Evolutionary conservation across 768 basidiomycete species (phyloP).

Genomic region (Rhodotorula toruloides): DNA sequence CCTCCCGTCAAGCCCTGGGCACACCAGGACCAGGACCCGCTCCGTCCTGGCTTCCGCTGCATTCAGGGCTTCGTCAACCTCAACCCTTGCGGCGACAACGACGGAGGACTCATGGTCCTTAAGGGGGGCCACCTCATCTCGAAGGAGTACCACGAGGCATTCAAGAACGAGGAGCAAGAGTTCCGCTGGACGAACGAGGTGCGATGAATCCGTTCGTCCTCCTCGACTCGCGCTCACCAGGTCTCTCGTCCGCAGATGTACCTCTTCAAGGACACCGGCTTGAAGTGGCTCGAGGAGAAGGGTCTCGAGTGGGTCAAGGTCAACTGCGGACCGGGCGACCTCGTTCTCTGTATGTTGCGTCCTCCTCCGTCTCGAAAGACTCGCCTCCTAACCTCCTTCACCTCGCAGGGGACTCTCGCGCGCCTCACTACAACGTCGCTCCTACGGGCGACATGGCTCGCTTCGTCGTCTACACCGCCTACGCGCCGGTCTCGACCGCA

Average conservation of each 20-base stretch:
- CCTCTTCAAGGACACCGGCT: constrained; percentile 37
- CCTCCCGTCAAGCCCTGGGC: constrained; percentile 2
- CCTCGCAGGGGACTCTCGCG: constrained; percentile 16
- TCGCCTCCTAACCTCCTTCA: not conserved
- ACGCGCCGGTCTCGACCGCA: constrained; percentile 1
- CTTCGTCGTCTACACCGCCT: constrained; percentile 17
- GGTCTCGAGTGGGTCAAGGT: constrained; percentile 45
- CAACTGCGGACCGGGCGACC: constrained; percentile 43
- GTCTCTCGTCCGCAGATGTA: not conserved
- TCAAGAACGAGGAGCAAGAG: constrained; percentile 12
- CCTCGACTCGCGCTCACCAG: not conserved
- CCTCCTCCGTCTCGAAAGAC: not conserved
- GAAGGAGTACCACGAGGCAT: constrained; percentile 39
- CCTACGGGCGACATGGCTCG: constrained; percentile 7
- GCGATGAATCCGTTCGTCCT: not conserved
- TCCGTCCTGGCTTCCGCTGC: constrained; percentile 24
- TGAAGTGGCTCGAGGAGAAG: constrained; percentile 43
- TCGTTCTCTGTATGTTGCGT: constrained; percentile 44
- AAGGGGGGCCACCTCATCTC: constrained; percentile 28
- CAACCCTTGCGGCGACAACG: constrained; percentile 39
- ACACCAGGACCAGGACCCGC: constrained; percentile 41
- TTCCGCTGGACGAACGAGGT: constrained; percentile 1
- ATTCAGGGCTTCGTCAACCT: constrained; percentile 43
- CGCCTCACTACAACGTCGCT: constrained; percentile 25
- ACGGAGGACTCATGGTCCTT: constrained; percentile 43